Evolutionary conservation across 164 flowering plant species (phyloP).

Genomic region (Liriodendron chinense): DNA sequence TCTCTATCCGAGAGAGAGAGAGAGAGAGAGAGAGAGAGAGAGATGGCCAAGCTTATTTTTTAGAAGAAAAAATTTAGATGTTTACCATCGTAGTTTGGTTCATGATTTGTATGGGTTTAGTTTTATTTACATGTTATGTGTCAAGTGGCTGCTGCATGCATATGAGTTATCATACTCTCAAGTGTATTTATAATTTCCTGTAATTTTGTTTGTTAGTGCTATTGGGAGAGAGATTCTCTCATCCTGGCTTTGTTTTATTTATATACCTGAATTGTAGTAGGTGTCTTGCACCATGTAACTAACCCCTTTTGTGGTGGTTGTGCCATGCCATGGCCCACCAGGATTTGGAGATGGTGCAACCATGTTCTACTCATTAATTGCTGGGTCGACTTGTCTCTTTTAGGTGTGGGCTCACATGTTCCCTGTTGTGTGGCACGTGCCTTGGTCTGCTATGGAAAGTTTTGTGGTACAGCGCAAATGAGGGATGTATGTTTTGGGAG

Average conservation of each 20-base stretch:
- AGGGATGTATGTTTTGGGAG: too few species aligned
- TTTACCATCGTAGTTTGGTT: too few species aligned
- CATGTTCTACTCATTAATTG: constrained; percentile 26
- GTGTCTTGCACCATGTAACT: neutral
- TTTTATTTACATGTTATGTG: neutral
- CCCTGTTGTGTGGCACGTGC: constrained; percentile 27
- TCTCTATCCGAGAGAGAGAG: too few species aligned
- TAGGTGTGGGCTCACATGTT: constrained; percentile 36
- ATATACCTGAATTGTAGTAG: neutral
- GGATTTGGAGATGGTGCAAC: constrained; percentile 23
- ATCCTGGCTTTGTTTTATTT: neutral
- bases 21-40: too few species aligned
- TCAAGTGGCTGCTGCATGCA: neutral
- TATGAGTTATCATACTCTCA: neutral
- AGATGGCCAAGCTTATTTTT: too few species aligned
- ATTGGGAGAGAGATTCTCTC: neutral
- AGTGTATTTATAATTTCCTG: neutral
- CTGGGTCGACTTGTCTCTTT: constrained; percentile 20
- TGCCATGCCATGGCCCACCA: constrained; percentile 9
- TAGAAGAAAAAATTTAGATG: too few species aligned
- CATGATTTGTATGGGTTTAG: too few species aligned
- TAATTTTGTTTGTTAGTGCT: neutral
- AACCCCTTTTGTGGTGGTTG: neutral
- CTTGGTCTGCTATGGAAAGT: constrained; percentile 15
- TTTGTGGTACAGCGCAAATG: neutral